Conservation (phyloP, 140 eudicot genomes). For the Artemisia princeps region DNA sequence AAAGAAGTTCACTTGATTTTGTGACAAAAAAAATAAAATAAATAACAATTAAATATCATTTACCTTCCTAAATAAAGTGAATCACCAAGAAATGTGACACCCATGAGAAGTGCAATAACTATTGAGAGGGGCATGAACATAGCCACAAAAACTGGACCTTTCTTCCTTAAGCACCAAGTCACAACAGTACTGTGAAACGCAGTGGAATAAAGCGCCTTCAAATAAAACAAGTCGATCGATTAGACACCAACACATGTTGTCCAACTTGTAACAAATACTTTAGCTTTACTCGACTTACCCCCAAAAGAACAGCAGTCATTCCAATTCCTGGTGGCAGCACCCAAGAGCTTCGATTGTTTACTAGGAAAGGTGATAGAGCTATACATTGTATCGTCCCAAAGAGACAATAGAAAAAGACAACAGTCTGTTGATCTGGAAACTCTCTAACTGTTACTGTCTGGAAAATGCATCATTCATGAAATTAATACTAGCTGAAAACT, state of each 20-base stretch:
- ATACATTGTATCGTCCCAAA: conserved; percentile 46
- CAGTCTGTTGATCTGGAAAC: conserved; percentile 33
- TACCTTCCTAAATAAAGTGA: conserved; percentile 53
- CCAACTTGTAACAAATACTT: neutral
- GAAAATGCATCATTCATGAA: neutral
- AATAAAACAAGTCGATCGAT: conserved; percentile 2
- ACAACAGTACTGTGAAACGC: conserved; percentile 14
- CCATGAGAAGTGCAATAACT: conserved; percentile 51
- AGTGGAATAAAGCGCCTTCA: conserved; percentile 5
- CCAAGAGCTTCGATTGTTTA: conserved; percentile 32
- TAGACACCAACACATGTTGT: neutral
- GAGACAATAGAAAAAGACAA: conserved; percentile 38
- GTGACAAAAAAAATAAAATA: neutral
- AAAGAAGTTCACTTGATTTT: neutral
- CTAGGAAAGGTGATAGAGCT: conserved; percentile 28
- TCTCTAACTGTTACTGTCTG: conserved; percentile 41
- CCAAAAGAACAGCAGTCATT: conserved; percentile 33
- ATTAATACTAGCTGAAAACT: neutral
- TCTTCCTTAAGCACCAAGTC: conserved; percentile 39
- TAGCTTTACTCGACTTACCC: conserved; percentile 31
- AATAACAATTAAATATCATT: neutral
- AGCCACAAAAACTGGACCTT: conserved; percentile 55
- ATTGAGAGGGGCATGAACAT: conserved; percentile 56
- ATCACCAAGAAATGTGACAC: conserved; percentile 50
- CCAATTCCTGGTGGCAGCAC: conserved; percentile 27